A percentile compares a stretch with the other conserved stretches of the same genome.
These are phyloP conservation scores for Narthecium ossifragum DNA, from an alignment of 106 monocot genomes.

Conservation along the genomic window DNA sequence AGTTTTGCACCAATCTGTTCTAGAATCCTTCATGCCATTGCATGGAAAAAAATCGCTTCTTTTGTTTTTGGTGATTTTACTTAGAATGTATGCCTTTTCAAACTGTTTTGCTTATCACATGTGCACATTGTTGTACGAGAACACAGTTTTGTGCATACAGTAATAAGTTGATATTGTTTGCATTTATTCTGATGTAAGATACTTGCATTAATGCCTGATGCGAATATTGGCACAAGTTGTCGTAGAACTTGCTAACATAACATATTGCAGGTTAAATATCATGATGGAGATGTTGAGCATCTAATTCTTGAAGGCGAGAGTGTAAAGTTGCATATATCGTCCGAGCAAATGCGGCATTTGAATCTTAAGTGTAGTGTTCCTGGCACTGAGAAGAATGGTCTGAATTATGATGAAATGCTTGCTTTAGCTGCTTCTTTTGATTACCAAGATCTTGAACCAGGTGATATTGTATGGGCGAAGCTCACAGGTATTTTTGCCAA, in stretches of 20 bases:
- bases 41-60: neutral
- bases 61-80: neutral
- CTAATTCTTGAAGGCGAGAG: conserved; percentile 51
- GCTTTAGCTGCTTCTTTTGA: conserved; percentile 72
- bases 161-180: neutral
- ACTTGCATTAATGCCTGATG: neutral
- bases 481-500: conserved; percentile 63
- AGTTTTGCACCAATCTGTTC: neutral
- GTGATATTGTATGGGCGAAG: conserved; percentile 96
- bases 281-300: conserved; percentile 76
- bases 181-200: neutral
- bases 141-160: neutral
- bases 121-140: neutral
- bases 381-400: conserved; percentile 41
- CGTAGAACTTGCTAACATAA: neutral
- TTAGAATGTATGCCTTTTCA: neutral
- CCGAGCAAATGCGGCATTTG: conserved; percentile 44
- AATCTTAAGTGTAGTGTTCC: conserved; percentile 47
- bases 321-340: conserved; percentile 69
- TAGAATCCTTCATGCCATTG: neutral
- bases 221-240: neutral
- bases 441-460: conserved; percentile 58
- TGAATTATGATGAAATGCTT: conserved; percentile 72
- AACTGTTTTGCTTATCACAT: neutral
- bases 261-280: conserved; percentile 62